phyloP scores from a whole-genome alignment of 2,329 filamentous ascomycete genomes.

The Aspergillus latus region DNA sequence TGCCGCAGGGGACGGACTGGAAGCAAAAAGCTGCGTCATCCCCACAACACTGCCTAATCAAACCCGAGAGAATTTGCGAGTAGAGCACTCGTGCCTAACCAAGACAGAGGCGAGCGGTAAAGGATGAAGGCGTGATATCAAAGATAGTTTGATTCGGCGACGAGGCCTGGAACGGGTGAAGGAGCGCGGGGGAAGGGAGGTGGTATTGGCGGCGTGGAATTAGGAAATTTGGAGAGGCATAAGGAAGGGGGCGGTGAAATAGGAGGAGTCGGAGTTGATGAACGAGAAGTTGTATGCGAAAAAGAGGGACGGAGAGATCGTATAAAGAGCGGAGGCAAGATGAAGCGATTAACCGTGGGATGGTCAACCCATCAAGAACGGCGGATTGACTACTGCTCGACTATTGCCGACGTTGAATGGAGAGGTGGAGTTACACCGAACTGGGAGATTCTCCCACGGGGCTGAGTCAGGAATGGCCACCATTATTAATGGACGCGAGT shows the following conservation, averaged over 20 bases:
- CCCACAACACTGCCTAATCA: conserved; percentile 17
- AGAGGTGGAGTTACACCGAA: conserved; percentile 5
- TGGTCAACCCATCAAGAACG: conserved; percentile 16
- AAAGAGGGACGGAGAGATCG: conserved; percentile 16
- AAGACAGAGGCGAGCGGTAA: not conserved
- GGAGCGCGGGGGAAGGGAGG: conserved; percentile 18
- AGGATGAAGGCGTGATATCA: not conserved
- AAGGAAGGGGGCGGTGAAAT: conserved; percentile 19
- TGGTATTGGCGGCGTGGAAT: conserved; percentile 19
- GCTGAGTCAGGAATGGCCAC: conserved; percentile 16
- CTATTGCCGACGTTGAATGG: conserved; percentile 9
- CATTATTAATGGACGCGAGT: conserved; percentile 8
- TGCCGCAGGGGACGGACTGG: conserved; percentile 40
- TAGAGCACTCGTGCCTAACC: not conserved
- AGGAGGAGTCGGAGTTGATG: not conserved
- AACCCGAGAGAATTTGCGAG: not conserved
- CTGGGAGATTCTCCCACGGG: conserved; percentile 10
- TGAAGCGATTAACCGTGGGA: conserved; percentile 9
- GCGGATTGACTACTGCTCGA: conserved; percentile 3
- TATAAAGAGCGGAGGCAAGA: conserved; percentile 18
- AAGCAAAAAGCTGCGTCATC: conserved; percentile 48
- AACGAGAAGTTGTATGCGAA: conserved; percentile 4
- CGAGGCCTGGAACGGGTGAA: conserved; percentile 14
- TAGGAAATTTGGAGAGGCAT: conserved; percentile 25
- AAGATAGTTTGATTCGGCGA: conserved; percentile 11